phyloP scores from a whole-genome alignment of 306 rosid genomes.

The Gynostemma pentaphyllum region DNA sequence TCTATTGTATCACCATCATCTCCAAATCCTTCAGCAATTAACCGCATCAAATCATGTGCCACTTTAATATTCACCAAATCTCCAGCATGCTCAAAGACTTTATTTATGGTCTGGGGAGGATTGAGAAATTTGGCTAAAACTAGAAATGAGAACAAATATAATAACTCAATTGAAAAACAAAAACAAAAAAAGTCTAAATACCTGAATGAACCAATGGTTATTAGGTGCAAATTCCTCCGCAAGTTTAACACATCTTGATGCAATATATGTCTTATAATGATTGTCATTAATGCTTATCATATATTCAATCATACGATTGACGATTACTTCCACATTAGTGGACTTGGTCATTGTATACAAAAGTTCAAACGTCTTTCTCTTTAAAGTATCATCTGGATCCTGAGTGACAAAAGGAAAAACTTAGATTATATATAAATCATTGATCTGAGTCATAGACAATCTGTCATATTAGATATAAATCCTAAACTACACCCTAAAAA shows the following conservation, averaged over 20 bases:
- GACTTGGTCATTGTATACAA: slow-evolving; percentile 91
- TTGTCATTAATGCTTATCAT: slow-evolving; percentile 81
- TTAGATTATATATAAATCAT: slow-evolving; percentile 4
- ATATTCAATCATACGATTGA: slow-evolving; percentile 88
- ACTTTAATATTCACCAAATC: slow-evolving; percentile 92
- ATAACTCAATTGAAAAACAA: slow-evolving; percentile 13
- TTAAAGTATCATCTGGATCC: slow-evolving; percentile 97
- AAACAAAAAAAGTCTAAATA: slow-evolving; percentile 11
- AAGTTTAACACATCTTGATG: slow-evolving; percentile 94
- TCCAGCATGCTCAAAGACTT: slow-evolving; percentile 99
- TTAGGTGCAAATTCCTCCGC: slow-evolving; percentile 96
- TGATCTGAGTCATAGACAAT: slow-evolving; percentile 4
- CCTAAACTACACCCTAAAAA: too few species aligned
- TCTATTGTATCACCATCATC: slow-evolving; percentile 77
- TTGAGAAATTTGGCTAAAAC: background rate
- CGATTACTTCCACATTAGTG: slow-evolving; percentile 97
- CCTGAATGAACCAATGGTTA: slow-evolving; percentile 98
- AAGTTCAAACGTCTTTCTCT: slow-evolving; percentile 87
- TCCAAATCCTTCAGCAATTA: slow-evolving; percentile 98
- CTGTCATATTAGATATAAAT: too few species aligned
- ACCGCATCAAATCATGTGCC: slow-evolving; percentile 93
- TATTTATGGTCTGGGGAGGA: slow-evolving; percentile 79
- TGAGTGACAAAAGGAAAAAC: slow-evolving; percentile 26
- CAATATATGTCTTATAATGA: slow-evolving; percentile 87
- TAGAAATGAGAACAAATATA: background rate